Evolutionary conservation across 495 filamentous ascomycete genomes (phyloP).

Genomic region (Penicillium macrosclerotiorum): DNA sequence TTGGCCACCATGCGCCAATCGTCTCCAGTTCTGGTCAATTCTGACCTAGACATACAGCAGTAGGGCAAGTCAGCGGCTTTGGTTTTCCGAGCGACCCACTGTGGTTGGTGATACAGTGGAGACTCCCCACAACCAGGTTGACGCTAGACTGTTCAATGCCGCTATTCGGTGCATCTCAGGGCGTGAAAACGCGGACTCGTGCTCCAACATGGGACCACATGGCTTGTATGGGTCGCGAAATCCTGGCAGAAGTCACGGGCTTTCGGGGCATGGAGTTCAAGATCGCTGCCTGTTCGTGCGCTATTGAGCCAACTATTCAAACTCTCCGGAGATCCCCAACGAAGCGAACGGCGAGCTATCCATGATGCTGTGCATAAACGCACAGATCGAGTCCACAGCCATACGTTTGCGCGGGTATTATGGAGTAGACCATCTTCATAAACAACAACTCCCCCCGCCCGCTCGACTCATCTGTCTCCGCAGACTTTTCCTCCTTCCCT

Average conservation of each 20-base stretch:
- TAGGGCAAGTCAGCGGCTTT: background rate
- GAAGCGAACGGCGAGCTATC: constrained; percentile 3
- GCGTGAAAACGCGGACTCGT: background rate
- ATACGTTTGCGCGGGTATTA: background rate
- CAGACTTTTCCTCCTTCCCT: background rate
- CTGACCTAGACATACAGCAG: background rate
- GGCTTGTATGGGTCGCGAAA: background rate
- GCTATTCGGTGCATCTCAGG: constrained; percentile 7
- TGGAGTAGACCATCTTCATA: constrained; percentile 2
- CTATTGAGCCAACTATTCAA: constrained; percentile 24
- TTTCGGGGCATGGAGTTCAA: background rate
- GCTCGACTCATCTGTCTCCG: background rate
- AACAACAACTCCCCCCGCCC: constrained; percentile 1
- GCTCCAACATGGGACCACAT: constrained; percentile 14
- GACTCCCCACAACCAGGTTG: constrained; percentile 1
- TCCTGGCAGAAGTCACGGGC: background rate
- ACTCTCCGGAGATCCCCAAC: constrained; percentile 2
- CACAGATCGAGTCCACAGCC: constrained; percentile 11
- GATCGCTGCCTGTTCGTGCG: constrained; percentile 15
- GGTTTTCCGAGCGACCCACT: constrained; percentile 2
- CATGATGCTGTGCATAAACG: constrained; percentile 10
- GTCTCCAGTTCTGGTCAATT: too few relatives aligned
- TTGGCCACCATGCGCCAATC: background rate
- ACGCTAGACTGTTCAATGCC: constrained; percentile 11
- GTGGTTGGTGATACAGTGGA: constrained; percentile 14